These are phyloP conservation scores for Lactarius hatsudake DNA, from an alignment of 768 basidiomycete species.

Conservation along the genomic window DNA sequence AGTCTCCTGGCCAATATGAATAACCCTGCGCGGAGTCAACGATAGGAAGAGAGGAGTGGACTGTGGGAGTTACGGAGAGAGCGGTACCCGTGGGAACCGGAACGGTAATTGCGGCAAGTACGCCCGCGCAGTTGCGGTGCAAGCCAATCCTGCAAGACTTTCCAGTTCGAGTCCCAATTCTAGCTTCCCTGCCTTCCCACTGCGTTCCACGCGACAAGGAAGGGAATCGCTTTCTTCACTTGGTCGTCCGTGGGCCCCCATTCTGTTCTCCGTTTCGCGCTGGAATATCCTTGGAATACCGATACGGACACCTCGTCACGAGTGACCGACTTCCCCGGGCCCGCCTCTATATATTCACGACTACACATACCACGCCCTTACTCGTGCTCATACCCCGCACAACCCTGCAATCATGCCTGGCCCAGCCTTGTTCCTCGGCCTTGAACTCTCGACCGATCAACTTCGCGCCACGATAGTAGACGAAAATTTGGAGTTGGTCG, in stretches of 20 bases:
- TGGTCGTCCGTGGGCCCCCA: neutral
- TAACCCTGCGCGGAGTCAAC: neutral
- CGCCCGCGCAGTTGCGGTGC: neutral
- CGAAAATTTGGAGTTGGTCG: slow-evolving; percentile 76
- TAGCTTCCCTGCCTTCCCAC: neutral
- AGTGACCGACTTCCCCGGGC: slow-evolving; percentile 8
- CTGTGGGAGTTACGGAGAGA: neutral
- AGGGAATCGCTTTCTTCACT: neutral
- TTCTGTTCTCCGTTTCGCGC: slow-evolving; percentile 11
- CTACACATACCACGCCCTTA: slow-evolving; percentile 2
- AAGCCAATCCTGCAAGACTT: neutral
- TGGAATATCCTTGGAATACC: slow-evolving; percentile 4
- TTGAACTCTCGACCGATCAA: slow-evolving; percentile 84
- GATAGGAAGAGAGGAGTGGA: neutral
- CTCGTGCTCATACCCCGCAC: neutral
- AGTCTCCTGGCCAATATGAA: neutral
- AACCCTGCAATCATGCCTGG: too few relatives aligned
- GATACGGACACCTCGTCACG: slow-evolving; percentile 14
- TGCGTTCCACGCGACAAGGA: slow-evolving; percentile 4
- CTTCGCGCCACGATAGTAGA: slow-evolving; percentile 81
- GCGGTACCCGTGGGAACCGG: neutral
- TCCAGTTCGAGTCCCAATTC: neutral
- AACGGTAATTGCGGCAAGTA: neutral
- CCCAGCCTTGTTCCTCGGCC: slow-evolving; percentile 57
- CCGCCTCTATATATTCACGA: slow-evolving; percentile 1